Evolutionary conservation across 768 basidiomycete genomes (phyloP).

Genomic region (Panaeolus cyanescens): DNA sequence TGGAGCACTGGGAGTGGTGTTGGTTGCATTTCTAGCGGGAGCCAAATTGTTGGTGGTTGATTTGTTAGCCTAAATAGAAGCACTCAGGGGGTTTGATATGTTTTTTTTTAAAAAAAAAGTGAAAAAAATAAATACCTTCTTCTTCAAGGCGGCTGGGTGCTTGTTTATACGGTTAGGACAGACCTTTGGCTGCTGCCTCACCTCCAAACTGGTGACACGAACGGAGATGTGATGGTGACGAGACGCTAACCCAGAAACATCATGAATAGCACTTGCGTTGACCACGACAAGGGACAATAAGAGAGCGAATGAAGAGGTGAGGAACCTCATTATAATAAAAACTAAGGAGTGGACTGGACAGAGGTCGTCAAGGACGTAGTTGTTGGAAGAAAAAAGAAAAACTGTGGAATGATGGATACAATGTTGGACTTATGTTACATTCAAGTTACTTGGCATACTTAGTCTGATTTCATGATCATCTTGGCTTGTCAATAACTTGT

Average conservation of each 20-base stretch:
- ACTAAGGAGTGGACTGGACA: slow-evolving; percentile 11
- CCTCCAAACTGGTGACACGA: slow-evolving; percentile 20
- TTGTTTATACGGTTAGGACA: slow-evolving; percentile 24
- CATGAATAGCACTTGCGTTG: slow-evolving; percentile 34
- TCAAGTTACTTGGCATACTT: too few species aligned
- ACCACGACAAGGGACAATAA: slow-evolving; percentile 35
- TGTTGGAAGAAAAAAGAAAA: neutral
- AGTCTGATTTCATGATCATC: too few species aligned
- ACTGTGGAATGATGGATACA: neutral
- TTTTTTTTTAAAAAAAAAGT: neutral
- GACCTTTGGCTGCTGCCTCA: slow-evolving; percentile 20
- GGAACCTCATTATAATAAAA: slow-evolving; percentile 43
- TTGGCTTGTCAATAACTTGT: too few species aligned
- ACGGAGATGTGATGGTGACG: slow-evolving; percentile 39
- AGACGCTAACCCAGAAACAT: slow-evolving; percentile 25
- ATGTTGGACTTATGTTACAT: too few species aligned
- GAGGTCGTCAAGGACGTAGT: neutral
- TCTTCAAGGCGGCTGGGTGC: neutral
- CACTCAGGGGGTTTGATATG: neutral
- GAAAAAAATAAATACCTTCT: neutral
- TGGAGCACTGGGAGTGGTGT: neutral
- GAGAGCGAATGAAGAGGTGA: slow-evolving; percentile 36
- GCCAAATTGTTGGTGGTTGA: neutral
- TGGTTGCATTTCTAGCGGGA: neutral
- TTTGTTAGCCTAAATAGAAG: neutral